Evolutionary conservation across 2,329 filamentous ascomycete species (phyloP), one percentile per base, ranked within the genome.

Genomic region (Aspergillus clavatus): DNA sequence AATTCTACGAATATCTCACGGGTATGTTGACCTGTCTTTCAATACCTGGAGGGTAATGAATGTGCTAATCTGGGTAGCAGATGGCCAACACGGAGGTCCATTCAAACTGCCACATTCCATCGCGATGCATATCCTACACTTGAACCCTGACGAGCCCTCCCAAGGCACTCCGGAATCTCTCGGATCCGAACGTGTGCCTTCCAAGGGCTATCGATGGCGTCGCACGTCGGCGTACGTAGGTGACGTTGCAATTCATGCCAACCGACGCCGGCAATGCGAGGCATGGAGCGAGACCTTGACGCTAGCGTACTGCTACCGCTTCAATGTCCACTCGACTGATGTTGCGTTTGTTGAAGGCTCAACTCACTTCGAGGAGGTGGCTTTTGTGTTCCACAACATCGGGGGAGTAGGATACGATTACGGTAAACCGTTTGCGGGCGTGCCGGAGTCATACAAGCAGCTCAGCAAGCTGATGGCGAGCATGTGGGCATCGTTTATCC

Each of bases 231-330:
- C 80, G 2, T 79, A 76, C 53, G 61, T 65, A 3, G 80, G 81
- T 7, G 81, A 84, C 59, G 61, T 69, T 1, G 58, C 66, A 40
- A 77, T 83, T 64, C 77, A 80, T 47, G 80, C 76, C 4, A 72
- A 74, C 24, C 73, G 80, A 1, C 72, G 81, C 3, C 66, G 73
- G 18, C 74, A 76, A 4, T 76, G 73, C 49, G 67, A 78, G 53
- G 66, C 69, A 1, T 81, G 77, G 74, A 68, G 77, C 10, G 65
- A 65, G 7, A 62, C 69, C 23, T 65, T 67, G 11, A 55, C 78
- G 2, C 68, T 75, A 5, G 77, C 77, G 7, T 84, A 81, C 67
- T 78, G 75, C 55, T 84, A 82, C 65, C 74, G 78, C 38, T 84
- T 84, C 70, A 80, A 84, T 56, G 78, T 78, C 7, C 60, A 50